These are phyloP conservation scores for Ocimum tenuiflorum DNA, from an alignment of 257 asterid genomes.

Conservation along the genomic window DNA sequence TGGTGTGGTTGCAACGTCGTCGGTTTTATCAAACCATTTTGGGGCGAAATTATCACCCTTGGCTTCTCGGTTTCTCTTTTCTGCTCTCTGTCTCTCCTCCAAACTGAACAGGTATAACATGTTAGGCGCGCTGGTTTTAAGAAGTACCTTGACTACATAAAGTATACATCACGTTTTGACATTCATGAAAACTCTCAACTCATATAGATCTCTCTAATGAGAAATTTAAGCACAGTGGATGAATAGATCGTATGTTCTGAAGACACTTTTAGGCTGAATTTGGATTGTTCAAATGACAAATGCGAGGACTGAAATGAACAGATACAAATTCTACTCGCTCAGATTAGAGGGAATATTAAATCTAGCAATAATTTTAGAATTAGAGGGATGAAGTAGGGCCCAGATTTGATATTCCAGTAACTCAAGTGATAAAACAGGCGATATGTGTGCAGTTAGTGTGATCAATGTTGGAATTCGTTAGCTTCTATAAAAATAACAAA, in stretches of 20 bases:
- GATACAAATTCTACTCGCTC: not conserved
- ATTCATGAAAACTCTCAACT: not conserved
- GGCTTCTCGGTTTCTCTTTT: constrained; percentile 75
- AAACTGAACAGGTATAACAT: constrained; percentile 30
- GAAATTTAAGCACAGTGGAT: not conserved
- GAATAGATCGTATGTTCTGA: not conserved
- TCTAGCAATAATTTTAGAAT: not conserved
- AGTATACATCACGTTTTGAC: too few relatives aligned
- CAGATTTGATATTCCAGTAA: not conserved
- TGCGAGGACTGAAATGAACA: not conserved
- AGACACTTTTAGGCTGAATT: not conserved
- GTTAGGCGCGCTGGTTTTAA: too few relatives aligned
- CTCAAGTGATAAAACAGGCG: not conserved
- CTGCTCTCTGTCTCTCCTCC: constrained; percentile 97
- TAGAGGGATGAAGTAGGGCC: not conserved
- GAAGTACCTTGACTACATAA: too few relatives aligned
- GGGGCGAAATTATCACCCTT: constrained; percentile 64
- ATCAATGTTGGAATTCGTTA: not conserved
- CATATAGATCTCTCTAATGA: not conserved
- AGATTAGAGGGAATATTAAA: not conserved
- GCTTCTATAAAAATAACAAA: not conserved
- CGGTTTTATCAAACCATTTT: constrained; percentile 77
- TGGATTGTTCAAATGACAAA: not conserved
- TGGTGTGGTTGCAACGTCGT: constrained; percentile 71
- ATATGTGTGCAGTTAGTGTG: not conserved